These are phyloP conservation scores for Diversispora eburnea DNA, from an alignment of 192 early-diverging fungal genomes.

Conservation along the genomic window DNA sequence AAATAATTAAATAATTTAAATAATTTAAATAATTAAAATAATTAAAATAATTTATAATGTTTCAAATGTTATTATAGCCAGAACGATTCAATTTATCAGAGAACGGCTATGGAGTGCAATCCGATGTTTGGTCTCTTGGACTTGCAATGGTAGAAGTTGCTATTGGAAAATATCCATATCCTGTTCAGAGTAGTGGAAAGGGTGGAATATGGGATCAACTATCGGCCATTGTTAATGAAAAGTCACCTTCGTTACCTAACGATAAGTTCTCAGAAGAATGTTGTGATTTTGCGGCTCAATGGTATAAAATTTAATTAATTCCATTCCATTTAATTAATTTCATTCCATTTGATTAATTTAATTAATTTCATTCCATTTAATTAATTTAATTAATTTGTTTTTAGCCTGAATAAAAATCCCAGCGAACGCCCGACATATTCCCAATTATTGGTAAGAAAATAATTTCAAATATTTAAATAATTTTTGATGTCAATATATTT, in stretches of 20 bases:
- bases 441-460: no score
- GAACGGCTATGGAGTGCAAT: conserved; percentile 75
- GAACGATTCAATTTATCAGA: conserved; percentile 70
- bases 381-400: no score
- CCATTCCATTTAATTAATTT: no score
- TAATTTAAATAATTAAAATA: no score
- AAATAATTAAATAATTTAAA: neutral
- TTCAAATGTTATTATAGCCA: conserved; percentile 51
- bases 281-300: conserved; percentile 75
- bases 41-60: neutral
- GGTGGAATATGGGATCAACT: conserved; percentile 85
- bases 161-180: conserved; percentile 78
- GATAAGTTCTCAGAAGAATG: conserved; percentile 64
- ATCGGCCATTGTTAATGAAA: conserved; percentile 78
- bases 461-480: no score
- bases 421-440: no score
- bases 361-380: no score
- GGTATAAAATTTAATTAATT: conserved; percentile 40
- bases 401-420: no score
- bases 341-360: no score
- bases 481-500: no score
- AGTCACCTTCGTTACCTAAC: conserved; percentile 67
- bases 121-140: conserved; percentile 94
- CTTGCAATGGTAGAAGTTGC: conserved; percentile 84
- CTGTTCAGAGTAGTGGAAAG: conserved; percentile 39